Evolutionary conservation across 495 filamentous ascomycete species (phyloP), one percentile per base, ranked within the genome.

Genomic region (Pseudotulostoma volvatum): DNA sequence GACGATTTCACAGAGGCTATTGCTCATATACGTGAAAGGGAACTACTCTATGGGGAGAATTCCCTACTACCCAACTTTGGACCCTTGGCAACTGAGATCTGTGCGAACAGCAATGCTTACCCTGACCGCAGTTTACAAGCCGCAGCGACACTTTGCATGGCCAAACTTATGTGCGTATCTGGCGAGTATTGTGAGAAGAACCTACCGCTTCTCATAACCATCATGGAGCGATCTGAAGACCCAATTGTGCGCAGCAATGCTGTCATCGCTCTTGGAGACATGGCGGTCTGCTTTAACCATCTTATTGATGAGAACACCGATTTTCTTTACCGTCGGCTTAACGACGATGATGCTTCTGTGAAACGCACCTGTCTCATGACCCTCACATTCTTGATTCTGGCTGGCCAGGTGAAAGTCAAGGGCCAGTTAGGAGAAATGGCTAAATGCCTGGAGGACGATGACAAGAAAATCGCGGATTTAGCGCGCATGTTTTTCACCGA

Each of bases 401-500:
- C 90, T 0, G 90, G 90, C 14, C 90, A 99, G 59, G 90, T 99
- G 58, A 99, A 99, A 63, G 90, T 99, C 54, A 99, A 99, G 64
- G 90, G 90, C n/a, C 90, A 99, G 60, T 67, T 99, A 15, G 92
- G 90, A 18, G 90, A 95, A 60, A 99, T 99, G 90, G 90, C 90
- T 14, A 96, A 96, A 59, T 99, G 90, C 52, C 68, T 96, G 18
- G 90, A 99, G 56, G 92, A 96, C 45, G 73, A 78, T 1, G 90
- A 99, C 50, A 88, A 84, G 64, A 71, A 83, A 37, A 94, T 99
- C 42, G 81, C 84, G 2, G 90, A 99, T 51, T 66, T 99, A 46
- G 80, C 85, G 17, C 68, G 84, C 20, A 99, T 96, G 92, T 99
- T 99, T 73, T 99, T 99, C 55, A 86, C 83, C 0, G 90, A 99